Evolutionary conservation across 1,284 basidiomycete genomes (phyloP).

Genomic region (Sutorius eximius): DNA sequence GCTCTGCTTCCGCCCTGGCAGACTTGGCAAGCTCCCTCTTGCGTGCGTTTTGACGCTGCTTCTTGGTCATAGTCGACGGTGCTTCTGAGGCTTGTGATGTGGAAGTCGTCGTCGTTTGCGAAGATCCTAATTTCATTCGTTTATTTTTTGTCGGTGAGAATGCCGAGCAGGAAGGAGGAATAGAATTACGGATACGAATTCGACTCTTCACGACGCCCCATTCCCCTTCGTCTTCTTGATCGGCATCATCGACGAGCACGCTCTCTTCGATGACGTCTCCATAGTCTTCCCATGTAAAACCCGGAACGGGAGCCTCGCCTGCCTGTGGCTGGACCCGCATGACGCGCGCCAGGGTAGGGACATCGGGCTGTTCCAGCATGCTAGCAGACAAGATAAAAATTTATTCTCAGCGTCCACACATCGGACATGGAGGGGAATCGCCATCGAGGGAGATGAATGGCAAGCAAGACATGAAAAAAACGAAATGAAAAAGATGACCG

Average conservation of each 20-base stretch:
- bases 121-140: slow-evolving; percentile 6
- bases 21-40: slow-evolving; percentile 58
- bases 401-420: slow-evolving; percentile 15
- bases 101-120: slow-evolving; percentile 17
- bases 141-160: background rate
- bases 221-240: slow-evolving; percentile 48
- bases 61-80: slow-evolving; percentile 55
- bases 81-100: slow-evolving; percentile 30
- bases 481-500: background rate
- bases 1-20: slow-evolving; percentile 56
- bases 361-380: slow-evolving; percentile 60
- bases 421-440: background rate
- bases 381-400: slow-evolving; percentile 36
- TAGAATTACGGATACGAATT: slow-evolving; percentile 44
- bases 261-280: slow-evolving; percentile 58
- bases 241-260: slow-evolving; percentile 49
- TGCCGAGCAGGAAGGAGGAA: background rate
- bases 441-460: background rate
- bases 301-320: slow-evolving; percentile 57
- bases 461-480: background rate
- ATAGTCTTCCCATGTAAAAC: slow-evolving; percentile 75
- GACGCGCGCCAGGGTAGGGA: slow-evolving; percentile 56
- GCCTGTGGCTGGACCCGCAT: slow-evolving; percentile 59
- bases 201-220: slow-evolving; percentile 74
- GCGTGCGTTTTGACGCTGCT: slow-evolving; percentile 67